Evolutionary conservation across 106 monocot species (phyloP).

Genomic region (Allium sativum): DNA sequence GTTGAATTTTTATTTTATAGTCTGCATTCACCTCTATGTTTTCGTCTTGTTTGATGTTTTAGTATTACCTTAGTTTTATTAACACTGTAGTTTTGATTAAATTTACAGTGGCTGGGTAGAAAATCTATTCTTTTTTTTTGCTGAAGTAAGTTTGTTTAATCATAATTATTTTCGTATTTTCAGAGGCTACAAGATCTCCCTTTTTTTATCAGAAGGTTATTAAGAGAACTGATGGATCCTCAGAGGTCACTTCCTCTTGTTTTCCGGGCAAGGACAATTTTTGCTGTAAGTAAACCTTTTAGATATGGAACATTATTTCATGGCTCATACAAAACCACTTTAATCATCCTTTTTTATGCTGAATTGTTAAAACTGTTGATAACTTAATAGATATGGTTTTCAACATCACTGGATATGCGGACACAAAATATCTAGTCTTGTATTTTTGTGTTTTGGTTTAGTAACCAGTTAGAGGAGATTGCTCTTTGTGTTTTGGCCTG

Average conservation of each 20-base stretch:
- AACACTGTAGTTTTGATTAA: too few relatives aligned
- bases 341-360: too few relatives aligned
- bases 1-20: background rate
- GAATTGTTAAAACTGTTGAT: too few relatives aligned
- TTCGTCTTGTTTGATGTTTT: constrained; percentile 1
- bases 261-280: constrained; percentile 55
- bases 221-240: constrained; percentile 80
- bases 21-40: background rate
- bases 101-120: too few relatives aligned
- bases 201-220: constrained; percentile 65
- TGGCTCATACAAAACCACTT: background rate
- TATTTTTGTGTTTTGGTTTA: too few relatives aligned
- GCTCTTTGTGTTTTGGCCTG: too few relatives aligned
- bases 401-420: too few relatives aligned
- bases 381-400: too few relatives aligned
- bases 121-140: too few relatives aligned
- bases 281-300: constrained; percentile 45
- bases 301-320: constrained; percentile 1
- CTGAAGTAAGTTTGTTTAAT: background rate
- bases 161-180: constrained; percentile 1
- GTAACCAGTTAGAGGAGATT: too few relatives aligned
- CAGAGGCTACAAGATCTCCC: constrained; percentile 80
- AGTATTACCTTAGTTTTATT: too few relatives aligned
- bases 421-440: too few relatives aligned
- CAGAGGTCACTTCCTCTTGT: constrained; percentile 83